Conservation (phyloP, 805 yeast genomes). For the Saccharomycopsis babjevae region DNA sequence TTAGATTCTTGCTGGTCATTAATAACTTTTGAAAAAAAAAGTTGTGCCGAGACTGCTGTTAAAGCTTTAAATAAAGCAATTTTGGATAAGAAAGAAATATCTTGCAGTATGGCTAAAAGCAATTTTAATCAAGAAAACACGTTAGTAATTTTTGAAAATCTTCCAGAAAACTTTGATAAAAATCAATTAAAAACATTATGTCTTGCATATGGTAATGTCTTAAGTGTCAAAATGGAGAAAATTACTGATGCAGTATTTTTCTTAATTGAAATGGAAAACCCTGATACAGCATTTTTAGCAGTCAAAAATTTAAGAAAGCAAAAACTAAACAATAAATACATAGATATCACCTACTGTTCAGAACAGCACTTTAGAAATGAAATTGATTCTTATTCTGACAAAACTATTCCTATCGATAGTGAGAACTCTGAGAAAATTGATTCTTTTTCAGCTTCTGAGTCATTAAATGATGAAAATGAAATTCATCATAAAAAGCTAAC, state of each 20-base stretch:
- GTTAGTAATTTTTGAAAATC: slow-evolving; percentile 3
- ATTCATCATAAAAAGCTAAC: background rate
- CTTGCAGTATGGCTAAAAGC: slow-evolving; percentile 25
- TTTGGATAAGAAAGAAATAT: slow-evolving; percentile 23
- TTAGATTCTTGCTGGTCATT: slow-evolving; percentile 29
- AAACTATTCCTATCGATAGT: background rate
- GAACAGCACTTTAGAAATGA: background rate
- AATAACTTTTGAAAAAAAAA: slow-evolving; percentile 31
- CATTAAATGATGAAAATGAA: background rate
- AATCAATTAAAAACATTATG: slow-evolving; percentile 5
- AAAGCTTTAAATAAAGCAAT: slow-evolving; percentile 23
- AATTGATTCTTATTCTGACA: background rate
- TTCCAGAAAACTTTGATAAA: slow-evolving; percentile 7
- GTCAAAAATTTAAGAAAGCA: background rate
- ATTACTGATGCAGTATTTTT: background rate
- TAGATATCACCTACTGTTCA: background rate
- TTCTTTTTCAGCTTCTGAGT: background rate
- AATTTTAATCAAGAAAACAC: background rate
- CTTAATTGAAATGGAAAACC: slow-evolving; percentile 7
- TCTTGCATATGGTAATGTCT: slow-evolving; percentile 9
- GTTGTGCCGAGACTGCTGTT: slow-evolving; percentile 30
- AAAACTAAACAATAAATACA: background rate
- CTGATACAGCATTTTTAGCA: background rate
- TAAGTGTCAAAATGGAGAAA: slow-evolving; percentile 5
- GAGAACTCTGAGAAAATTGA: background rate